phyloP scores from a whole-genome alignment of 805 yeast genomes.

The Hanseniaspora jakobsenii region DNA sequence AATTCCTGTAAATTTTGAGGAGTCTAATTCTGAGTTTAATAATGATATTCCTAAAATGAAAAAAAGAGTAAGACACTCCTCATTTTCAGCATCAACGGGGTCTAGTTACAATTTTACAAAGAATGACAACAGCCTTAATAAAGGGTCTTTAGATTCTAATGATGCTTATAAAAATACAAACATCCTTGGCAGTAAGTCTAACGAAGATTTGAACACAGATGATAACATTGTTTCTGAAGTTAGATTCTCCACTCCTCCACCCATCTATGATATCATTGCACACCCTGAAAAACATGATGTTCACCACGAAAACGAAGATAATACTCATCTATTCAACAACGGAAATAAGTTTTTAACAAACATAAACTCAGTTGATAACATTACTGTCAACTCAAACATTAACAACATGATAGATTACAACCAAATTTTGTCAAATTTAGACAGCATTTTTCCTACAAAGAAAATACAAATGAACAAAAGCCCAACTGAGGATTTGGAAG shows the following conservation, averaged over 20 bases:
- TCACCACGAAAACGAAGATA: background rate
- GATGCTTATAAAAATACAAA: too few species aligned
- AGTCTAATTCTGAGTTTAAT: too few species aligned
- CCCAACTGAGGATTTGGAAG: background rate
- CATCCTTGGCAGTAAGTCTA: too few species aligned
- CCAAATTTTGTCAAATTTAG: constrained; percentile 7
- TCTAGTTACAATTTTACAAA: constrained; percentile 25
- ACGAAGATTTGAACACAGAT: too few species aligned
- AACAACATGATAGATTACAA: constrained; percentile 7
- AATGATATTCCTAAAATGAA: too few species aligned
- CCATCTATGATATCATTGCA: constrained; percentile 10
- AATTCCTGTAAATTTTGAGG: too few species aligned
- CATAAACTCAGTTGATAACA: too few species aligned
- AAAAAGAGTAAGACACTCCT: constrained; percentile 33
- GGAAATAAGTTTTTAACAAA: too few species aligned
- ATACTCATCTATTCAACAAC: too few species aligned
- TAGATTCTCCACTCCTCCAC: constrained; percentile 14
- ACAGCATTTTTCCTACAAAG: constrained; percentile 12
- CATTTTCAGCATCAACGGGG: constrained; percentile 35
- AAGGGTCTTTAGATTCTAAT: too few species aligned
- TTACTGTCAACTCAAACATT: too few species aligned
- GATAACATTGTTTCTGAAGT: constrained; percentile 10
- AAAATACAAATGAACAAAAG: constrained; percentile 1
- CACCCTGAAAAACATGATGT: constrained; percentile 14
- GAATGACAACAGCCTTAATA: background rate